A percentile compares a stretch with the other conserved stretches of the same genome.
Conservation (phyloP, 2,329 filamentous ascomycete genomes). For the Talaromyces atroroseus region DNA sequence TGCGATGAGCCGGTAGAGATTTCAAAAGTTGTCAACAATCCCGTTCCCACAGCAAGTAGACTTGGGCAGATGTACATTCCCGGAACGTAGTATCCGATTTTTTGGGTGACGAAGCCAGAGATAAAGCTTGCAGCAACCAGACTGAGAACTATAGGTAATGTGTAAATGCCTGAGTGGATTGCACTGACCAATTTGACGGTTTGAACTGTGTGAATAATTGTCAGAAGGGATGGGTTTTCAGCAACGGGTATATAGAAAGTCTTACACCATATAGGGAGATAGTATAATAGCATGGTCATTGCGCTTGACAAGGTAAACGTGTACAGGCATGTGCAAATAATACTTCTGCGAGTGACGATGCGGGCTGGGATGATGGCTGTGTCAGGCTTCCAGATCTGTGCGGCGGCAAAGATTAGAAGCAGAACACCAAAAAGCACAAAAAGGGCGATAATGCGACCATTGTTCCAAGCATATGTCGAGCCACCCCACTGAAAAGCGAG, state of each 20-base stretch:
- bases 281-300: slow-evolving; percentile 7
- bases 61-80: slow-evolving; percentile 5
- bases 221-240: not conserved
- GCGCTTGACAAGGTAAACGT: slow-evolving; percentile 21
- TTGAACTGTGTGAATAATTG: slow-evolving; percentile 4
- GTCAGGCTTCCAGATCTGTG: slow-evolving; percentile 26
- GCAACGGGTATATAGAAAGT: not conserved
- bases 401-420: slow-evolving; percentile 29
- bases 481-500: slow-evolving; percentile 39
- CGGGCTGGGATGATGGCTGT: slow-evolving; percentile 43
- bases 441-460: slow-evolving; percentile 21
- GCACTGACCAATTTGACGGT: slow-evolving; percentile 9
- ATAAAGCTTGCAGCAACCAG: slow-evolving; percentile 6
- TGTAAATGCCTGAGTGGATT: slow-evolving; percentile 7
- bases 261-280: slow-evolving; percentile 8
- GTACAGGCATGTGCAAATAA: slow-evolving; percentile 44
- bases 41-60: slow-evolving; percentile 6
- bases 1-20: slow-evolving; percentile 11
- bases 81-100: slow-evolving; percentile 12
- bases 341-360: slow-evolving; percentile 51
- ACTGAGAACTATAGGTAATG: slow-evolving; percentile 7
- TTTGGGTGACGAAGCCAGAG: slow-evolving; percentile 1
- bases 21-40: slow-evolving; percentile 14
- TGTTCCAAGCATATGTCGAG: slow-evolving; percentile 22
- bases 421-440: slow-evolving; percentile 33